Percentiles rank a stretch among this genome's conserved stretches.
phyloP scores from a whole-genome alignment of 495 filamentous ascomycete genomes.

The Penicillium chermesinum region DNA sequence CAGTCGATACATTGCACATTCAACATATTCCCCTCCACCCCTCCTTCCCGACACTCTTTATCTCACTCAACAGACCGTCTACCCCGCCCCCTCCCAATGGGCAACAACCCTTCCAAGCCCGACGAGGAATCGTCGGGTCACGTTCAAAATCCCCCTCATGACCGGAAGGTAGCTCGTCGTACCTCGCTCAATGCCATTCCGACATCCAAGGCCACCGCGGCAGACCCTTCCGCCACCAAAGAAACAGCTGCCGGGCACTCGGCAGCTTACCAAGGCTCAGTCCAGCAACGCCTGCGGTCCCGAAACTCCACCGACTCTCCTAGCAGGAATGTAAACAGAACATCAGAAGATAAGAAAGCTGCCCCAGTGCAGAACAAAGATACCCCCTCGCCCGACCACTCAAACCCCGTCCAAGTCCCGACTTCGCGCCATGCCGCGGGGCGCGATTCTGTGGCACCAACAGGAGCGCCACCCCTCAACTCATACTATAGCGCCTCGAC shows the following conservation, averaged over 20 bases:
- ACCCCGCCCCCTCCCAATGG: conserved; percentile 28
- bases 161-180: conserved; percentile 38
- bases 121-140: conserved; percentile 32
- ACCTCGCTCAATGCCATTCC: conserved; percentile 38
- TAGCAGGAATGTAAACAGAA: conserved; percentile 12
- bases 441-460: conserved; percentile 36
- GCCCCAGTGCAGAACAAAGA: conserved; percentile 23
- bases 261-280: conserved; percentile 30
- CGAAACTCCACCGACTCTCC: conserved; percentile 30
- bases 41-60: conserved; percentile 6
- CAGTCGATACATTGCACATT: too few relatives aligned
- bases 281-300: conserved; percentile 38
- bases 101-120: conserved; percentile 47
- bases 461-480: conserved; percentile 40
- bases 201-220: conserved; percentile 34
- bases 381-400: conserved; percentile 27
- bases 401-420: conserved; percentile 51
- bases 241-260: conserved; percentile 40
- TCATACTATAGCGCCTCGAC: conserved; percentile 47
- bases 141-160: conserved; percentile 21
- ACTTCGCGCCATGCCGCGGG: conserved; percentile 28
- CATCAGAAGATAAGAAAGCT: conserved; percentile 17
- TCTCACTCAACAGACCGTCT: conserved; percentile 1
- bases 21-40: neutral
- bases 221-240: conserved; percentile 38